Evolutionary conservation across 2,329 filamentous ascomycete genomes (phyloP), one percentile per base, ranked within the genome.

Genomic region (Hymenotorrendiella dingleyae): DNA sequence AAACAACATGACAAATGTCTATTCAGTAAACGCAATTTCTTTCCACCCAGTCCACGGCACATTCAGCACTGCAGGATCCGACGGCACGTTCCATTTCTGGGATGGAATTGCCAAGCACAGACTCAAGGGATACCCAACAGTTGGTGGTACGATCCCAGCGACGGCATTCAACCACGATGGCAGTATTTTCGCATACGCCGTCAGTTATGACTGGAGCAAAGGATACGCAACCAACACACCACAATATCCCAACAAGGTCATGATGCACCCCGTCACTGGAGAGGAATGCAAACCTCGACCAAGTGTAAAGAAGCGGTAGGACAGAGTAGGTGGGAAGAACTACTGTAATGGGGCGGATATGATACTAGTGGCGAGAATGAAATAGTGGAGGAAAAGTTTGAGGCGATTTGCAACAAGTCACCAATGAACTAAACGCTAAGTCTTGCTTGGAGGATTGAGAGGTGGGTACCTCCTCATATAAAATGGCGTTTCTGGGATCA

Each of bases 201-300:
- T 96, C 36, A 89, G 88, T 62, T 98, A 98, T 64, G 93, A 98
- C 69, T 98, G 93, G 93, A 89, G 85, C 69, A 97, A 98, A 72
- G 93, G 93, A 12, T 96, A 91, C 68, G 79, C 85, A 52, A 78
- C 73, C 53, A 97, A 97, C 67, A 93, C 72, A 20, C 80, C 80
- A 44, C 75, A 74, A 53, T 80, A 80, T 47, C 79, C 85, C 7
- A 85, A 79, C 64, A 93, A 93, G 69, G 82, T 93, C 40, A 89
- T 89, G 82, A 72, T 94, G 62, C 86, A 94, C 62, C 82, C 86
- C 1, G 78, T 94, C 10, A 68, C 67, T 23, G 72, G 70, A n/a
- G 79, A 82, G 36, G 79, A 83, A 58, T 77, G 78, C 36, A 80
- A 77, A 56, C 75, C 74, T 23, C 63, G 61, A 46, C 60, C 59